These are phyloP conservation scores for Microthlaspi erraticum DNA, from an alignment of 345 rosid genomes.

Conservation along the genomic window DNA sequence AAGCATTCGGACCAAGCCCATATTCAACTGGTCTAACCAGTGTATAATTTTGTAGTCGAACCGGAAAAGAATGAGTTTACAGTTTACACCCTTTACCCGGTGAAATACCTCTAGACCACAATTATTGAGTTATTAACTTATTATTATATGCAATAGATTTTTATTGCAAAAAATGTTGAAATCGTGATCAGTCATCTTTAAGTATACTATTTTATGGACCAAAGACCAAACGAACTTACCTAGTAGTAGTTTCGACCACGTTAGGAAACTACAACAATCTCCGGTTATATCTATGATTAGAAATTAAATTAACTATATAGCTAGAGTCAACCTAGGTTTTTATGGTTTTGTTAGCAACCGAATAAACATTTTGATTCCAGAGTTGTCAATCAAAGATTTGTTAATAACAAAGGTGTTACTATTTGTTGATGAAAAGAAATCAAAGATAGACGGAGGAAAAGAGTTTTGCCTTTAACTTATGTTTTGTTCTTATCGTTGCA, in stretches of 20 bases:
- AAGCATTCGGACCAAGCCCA: too few relatives aligned
- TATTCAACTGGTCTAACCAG: too few relatives aligned
- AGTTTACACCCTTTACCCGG: background rate
- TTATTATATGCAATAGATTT: background rate
- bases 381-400: background rate
- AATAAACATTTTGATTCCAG: background rate
- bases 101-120: background rate
- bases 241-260: slow-evolving; percentile 32
- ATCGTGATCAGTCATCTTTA: slow-evolving; percentile 15
- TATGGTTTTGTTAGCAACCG: background rate
- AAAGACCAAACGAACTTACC: slow-evolving; percentile 15
- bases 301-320: slow-evolving; percentile 8
- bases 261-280: slow-evolving; percentile 10
- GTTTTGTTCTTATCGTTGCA: slow-evolving; percentile 21
- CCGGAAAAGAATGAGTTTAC: too few relatives aligned
- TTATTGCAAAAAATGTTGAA: slow-evolving; percentile 7
- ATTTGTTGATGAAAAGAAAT: background rate
- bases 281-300: background rate
- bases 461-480: background rate
- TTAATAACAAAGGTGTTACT: background rate
- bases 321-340: slow-evolving; percentile 3
- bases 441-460: background rate
- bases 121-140: background rate
- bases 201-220: background rate
- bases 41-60: too few relatives aligned